phyloP scores from a whole-genome alignment of 1,139 yeast species.

The Sugiyamaella sp. region DNA sequence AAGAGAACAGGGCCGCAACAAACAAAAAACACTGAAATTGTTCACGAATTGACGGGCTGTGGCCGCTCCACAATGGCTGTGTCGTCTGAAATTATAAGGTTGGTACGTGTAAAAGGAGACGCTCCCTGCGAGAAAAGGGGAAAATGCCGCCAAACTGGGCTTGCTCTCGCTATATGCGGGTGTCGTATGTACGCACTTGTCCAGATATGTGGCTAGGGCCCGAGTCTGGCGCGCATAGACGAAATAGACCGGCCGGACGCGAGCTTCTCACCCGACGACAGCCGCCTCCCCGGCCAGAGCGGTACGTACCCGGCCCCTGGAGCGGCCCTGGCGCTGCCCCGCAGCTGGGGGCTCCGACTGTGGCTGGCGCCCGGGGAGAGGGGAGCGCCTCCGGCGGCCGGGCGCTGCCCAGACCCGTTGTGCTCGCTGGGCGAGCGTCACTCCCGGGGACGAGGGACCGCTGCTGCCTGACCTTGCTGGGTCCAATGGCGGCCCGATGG shows the following conservation, averaged over 20 bases:
- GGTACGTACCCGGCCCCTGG: too few species aligned
- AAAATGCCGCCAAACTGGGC: constrained; percentile 2
- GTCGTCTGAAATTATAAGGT: constrained; percentile 8
- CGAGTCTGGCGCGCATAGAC: not conserved
- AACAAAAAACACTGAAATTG: not conserved
- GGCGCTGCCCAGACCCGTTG: constrained; percentile 1
- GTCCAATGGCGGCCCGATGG: too few species aligned
- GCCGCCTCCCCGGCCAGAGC: too few species aligned
- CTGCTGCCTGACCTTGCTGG: too few species aligned
- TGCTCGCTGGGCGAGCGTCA: too few species aligned
- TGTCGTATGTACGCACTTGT: constrained; percentile 13
- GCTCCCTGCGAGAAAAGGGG: constrained; percentile 12
- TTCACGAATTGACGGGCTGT: not conserved
- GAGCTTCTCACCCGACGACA: too few species aligned
- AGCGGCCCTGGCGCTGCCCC: too few species aligned
- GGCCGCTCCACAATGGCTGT: constrained; percentile 2
- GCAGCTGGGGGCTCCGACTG: too few species aligned
- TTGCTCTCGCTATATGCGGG: not conserved
- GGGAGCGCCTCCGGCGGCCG: not conserved
- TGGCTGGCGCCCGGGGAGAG: not conserved
- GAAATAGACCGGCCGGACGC: too few species aligned
- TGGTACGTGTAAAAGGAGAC: constrained; percentile 15
- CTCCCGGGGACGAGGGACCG: too few species aligned
- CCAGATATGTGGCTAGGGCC: not conserved
- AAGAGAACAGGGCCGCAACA: not conserved